Base-by-base conservation (phyloP, 1,139 yeast genomes). In the Magnusiomyces paraingens region DNA sequence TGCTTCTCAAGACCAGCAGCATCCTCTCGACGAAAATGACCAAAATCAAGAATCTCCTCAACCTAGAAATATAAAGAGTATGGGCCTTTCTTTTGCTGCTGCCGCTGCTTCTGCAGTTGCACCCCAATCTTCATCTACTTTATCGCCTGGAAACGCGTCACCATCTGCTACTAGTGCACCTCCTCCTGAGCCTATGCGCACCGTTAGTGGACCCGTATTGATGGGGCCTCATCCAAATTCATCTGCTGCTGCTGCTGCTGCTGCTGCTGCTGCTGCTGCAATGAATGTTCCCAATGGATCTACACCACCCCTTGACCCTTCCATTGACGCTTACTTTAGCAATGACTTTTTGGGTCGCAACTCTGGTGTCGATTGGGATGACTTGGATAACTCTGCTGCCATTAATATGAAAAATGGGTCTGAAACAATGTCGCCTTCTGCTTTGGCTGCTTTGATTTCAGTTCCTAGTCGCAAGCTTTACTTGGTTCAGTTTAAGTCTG, bases 401-500 rank as follows among this genome's bases (percentile, higher is more conserved):
- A 26, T 26, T 5, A 26, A 26, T 8, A 26, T 26, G 32, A 26
- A 26, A 8, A 26, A 26, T 26, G 32, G 32, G 8, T 26, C 32
- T 26, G 32, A 26, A 26, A 26, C 32, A n/a, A 42, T 22, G 49
- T 32, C 36, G 12, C 41, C 49, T 11, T 44, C 21, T 44, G 40
- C 32, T 15, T 42, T 41, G 49, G 59, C 64, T 8, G 49, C 58
- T 12, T 49, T 65, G 42, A 63, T 65, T 32, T 59, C 65, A 1
- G 62, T 62, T 12, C 63, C 67, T 14, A 57, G 61, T 52, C 54
- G 55, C 51, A 76, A 78, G 20, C 70, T 85, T 49, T 83, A 84
- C 51, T 72, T 90, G 51, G 94, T 91, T 35, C 84, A 87, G 55
- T 86, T 93, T 71, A 93, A 94, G 68, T 86, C 89, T 29, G 93